Base-by-base conservation (phyloP, 805 yeast genomes). In the Saccharomyces paradoxus region DNA sequence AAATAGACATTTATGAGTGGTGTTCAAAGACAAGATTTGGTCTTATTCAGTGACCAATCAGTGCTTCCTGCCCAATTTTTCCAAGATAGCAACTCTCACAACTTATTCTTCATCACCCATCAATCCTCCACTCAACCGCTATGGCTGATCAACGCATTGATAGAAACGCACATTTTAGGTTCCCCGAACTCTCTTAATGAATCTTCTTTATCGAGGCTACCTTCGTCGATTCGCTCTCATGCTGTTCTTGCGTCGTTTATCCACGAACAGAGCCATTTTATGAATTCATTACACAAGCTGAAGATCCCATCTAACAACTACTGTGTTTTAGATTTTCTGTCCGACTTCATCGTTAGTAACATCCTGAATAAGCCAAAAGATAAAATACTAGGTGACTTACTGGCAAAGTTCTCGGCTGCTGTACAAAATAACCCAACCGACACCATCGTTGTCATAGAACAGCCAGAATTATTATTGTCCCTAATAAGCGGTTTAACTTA, bases 361-460 rank as follows among this genome's bases (percentile, higher is more conserved):
- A 54, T 53, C 27, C 22, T 54, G 4, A 60, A 53, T 10, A 89
- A 89, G 70, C 87, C 89, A 66, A 87, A 86, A 69, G 92, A 86
- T 64, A 83, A 83, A 59, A 76, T 89, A 77, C 77, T 86, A 63
- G 80, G 82, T 60, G 88, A 84, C 63, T 71, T 89, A 60, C 73
- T 88, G 49, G 87, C 87, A 56, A 72, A 85, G 61, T 75, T 89
- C 50, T 52, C 57, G 1, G 56, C 57, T n/a, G 72, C 79, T 3
- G 76, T 82, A 2, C 81, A 89, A 0, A 67, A 71, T 50, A 82
- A 83, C 61, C 56, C 57, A 28, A 27, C 52, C 1, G 48, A 54
- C 2, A 55, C 63, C 2, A 56, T 61, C 7, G 53, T 69, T 17
- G 46, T 70, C 0, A 41, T 70, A 29, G 72, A 70, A 46, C 68